phyloP scores from a whole-genome alignment of 805 yeast genomes.

The Ogataea nonfermentans region DNA sequence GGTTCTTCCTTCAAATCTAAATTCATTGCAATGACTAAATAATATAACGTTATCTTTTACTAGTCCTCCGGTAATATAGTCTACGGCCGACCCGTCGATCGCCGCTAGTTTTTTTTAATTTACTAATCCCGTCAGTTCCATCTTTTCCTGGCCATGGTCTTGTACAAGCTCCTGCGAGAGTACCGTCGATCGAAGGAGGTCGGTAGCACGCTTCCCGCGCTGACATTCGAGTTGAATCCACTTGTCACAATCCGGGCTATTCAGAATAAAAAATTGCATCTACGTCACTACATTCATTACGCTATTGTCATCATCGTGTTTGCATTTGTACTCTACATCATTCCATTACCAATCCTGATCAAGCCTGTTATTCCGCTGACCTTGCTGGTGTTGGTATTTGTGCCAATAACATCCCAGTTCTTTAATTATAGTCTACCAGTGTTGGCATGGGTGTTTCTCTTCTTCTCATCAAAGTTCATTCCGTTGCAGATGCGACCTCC shows the following conservation, averaged over 20 bases:
- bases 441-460: constrained; percentile 81
- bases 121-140: constrained; percentile 3
- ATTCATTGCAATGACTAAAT: constrained; percentile 19
- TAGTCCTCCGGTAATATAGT: background rate
- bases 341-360: constrained; percentile 18
- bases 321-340: constrained; percentile 25
- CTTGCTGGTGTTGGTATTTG: constrained; percentile 35
- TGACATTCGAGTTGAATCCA: constrained; percentile 16
- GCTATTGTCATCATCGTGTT: constrained; percentile 20
- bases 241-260: constrained; percentile 9
- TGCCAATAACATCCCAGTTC: constrained; percentile 85
- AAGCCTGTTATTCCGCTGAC: constrained; percentile 18
- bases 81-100: constrained; percentile 5
- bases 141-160: constrained; percentile 7
- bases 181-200: constrained; percentile 13
- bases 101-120: background rate
- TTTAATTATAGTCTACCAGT: constrained; percentile 82
- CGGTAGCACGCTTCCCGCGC: constrained; percentile 15
- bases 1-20: constrained; percentile 23
- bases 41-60: constrained; percentile 5
- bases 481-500: constrained; percentile 78
- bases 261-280: constrained; percentile 4
- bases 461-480: constrained; percentile 73
- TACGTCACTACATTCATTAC: constrained; percentile 19
- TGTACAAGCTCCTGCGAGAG: constrained; percentile 14